Base-by-base conservation (phyloP, 1,139 yeast genomes). In the Scheffersomyces quercinus region DNA sequence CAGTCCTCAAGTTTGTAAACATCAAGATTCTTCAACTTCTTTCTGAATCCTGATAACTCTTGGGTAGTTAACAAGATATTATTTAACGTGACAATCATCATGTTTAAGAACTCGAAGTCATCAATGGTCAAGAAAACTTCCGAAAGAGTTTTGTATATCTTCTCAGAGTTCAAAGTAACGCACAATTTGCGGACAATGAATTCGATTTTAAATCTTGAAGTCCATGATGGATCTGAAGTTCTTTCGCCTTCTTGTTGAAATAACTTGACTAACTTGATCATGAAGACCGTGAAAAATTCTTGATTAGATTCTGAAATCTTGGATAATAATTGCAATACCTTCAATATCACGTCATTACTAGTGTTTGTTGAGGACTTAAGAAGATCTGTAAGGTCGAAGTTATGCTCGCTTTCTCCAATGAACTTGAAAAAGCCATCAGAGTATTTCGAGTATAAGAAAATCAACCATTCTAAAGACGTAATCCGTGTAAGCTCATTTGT, bases 381-480 rank as follows among this genome's bases (percentile, higher is more conserved):
- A 38, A 93, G 71, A 0, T 90, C 88, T 3, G 88, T 83, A 52
- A 90, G 83, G 36, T 91, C 87, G 47, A 73, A 65, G 15, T 48
- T 43, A 35, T 49, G 42, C 36, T 52, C 56, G 10, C 47, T 60
- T 4, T 59, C 64, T 13, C 58, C 57, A 11, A 65, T 58, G 30
- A 57, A 84, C 58, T 74, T 82, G 52, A 79, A 73, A 55, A 81
- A 79, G 55, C 79, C 75, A 26, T 77, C 67, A 0, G 95, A 88
- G 36, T 85, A 85, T 52, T 83, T 83, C 29, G 82, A 77, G 57
- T 91, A 95, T 37, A 95, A 73, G 75, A 89, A 82, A 24, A 85
- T 83, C 31, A 95, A 72, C 99, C 99, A 95, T 52, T 91, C 97
- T 37, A 95, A 70, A 14, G 95, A 87, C 0, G 95, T 90, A 14